A percentile compares a stretch with the other conserved stretches of the same genome.
phyloP scores from a whole-genome alignment of 2,329 filamentous ascomycete genomes.

The Pestalotiopsis sp. region DNA sequence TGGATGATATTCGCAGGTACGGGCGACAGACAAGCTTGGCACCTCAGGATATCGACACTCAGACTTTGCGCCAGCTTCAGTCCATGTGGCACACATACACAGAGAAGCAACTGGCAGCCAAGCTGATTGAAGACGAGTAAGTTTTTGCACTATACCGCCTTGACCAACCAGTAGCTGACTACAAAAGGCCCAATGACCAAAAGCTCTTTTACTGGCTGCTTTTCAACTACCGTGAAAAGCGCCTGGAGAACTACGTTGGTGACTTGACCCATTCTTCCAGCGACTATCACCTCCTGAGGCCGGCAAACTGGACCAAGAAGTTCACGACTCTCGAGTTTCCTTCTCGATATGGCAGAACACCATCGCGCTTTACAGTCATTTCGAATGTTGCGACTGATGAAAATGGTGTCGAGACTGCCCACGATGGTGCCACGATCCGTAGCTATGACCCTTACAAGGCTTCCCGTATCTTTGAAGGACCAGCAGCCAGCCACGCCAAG shows the following conservation, averaged over 20 bases:
- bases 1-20: conserved; percentile 62
- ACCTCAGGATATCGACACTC: conserved; percentile 72
- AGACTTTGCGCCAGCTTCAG: conserved; percentile 82
- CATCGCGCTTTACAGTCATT: conserved; percentile 67
- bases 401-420: conserved; percentile 37
- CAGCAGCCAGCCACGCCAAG: conserved; percentile 63
- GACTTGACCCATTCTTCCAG: conserved; percentile 83
- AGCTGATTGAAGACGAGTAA: conserved; percentile 67
- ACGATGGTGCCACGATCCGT: conserved; percentile 47
- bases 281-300: conserved; percentile 82
- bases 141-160: conserved; percentile 27
- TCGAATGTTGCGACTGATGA: conserved; percentile 57
- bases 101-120: conserved; percentile 70
- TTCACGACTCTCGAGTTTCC: conserved; percentile 64
- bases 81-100: conserved; percentile 89
- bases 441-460: conserved; percentile 87
- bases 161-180: conserved; percentile 24
- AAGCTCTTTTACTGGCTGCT: conserved; percentile 92
- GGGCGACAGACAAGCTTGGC: conserved; percentile 60
- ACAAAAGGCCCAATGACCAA: conserved; percentile 77
- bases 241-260: conserved; percentile 84
- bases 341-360: conserved; percentile 50
- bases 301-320: conserved; percentile 59
- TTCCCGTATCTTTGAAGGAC: conserved; percentile 54
- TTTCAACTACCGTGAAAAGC: conserved; percentile 78